Percentiles rank a stretch among this genome's conserved stretches.
Evolutionary conservation across 2,329 filamentous ascomycete species (phyloP).

Genomic region (Stemphylium beticola): DNA sequence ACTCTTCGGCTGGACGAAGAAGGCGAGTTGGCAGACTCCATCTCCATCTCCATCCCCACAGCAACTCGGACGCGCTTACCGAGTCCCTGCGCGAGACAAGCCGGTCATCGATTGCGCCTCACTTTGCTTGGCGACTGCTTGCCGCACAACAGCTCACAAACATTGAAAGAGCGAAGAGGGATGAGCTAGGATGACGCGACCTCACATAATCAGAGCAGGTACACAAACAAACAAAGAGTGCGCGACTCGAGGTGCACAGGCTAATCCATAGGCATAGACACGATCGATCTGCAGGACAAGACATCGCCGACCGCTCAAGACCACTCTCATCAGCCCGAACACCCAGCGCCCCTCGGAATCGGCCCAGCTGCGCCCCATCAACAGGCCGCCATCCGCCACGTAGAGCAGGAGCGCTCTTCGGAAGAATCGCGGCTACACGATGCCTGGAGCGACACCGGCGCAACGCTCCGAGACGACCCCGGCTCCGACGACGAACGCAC

Average conservation of each 20-base stretch:
- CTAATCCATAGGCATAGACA: slow-evolving; percentile 66
- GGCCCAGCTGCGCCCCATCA: slow-evolving; percentile 78
- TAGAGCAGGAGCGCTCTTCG: slow-evolving; percentile 73
- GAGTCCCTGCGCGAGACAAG: slow-evolving; percentile 21
- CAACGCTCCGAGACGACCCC: slow-evolving; percentile 49
- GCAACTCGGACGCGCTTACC: slow-evolving; percentile 10
- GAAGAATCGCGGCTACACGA: slow-evolving; percentile 73
- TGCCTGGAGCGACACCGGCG: slow-evolving; percentile 54
- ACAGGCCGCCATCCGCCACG: slow-evolving; percentile 80
- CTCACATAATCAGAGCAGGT: slow-evolving; percentile 64
- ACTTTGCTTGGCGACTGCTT: slow-evolving; percentile 31
- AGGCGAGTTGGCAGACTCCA: slow-evolving; percentile 13
- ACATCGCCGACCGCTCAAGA: slow-evolving; percentile 83
- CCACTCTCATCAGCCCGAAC: slow-evolving; percentile 66
- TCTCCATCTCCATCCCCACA: neutral
- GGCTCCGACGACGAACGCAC: slow-evolving; percentile 67
- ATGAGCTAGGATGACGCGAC: slow-evolving; percentile 60
- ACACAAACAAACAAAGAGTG: slow-evolving; percentile 22
- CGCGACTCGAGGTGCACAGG: slow-evolving; percentile 9
- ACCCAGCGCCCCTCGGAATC: slow-evolving; percentile 58
- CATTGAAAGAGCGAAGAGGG: slow-evolving; percentile 27
- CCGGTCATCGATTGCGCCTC: slow-evolving; percentile 39
- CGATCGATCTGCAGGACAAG: slow-evolving; percentile 90
- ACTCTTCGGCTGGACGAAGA: slow-evolving; percentile 20
- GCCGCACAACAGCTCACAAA: neutral